Evolutionary conservation across 1,284 basidiomycete species (phyloP), one percentile per base, ranked within the genome.

Genomic region (Cutaneotrichosporon daszewskae): DNA sequence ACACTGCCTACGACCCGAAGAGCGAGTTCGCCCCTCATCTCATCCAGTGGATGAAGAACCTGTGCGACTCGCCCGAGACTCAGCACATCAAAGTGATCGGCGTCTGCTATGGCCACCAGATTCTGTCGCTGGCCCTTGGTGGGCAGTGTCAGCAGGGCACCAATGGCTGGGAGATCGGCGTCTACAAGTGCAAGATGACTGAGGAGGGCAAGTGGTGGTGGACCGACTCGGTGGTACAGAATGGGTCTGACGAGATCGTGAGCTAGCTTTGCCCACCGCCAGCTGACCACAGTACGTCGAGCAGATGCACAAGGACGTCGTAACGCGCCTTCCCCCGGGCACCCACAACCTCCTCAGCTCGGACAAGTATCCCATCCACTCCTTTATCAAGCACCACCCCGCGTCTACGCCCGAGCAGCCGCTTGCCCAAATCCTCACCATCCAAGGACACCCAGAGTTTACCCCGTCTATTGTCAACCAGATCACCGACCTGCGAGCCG

Each of bases 61-160:
- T 69, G 17, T 55, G 55, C 12, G 55, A 50, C 4, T 34, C 58
- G 4, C 49, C 59, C 5, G 17, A 45, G 12, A 58, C 51, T 14
- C 42, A 51, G 29, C 62, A 66, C 39, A 49, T 72, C 48, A 61
- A 60, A 32, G 47, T 70, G 18, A 49, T 72, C 19, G 69, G 66
- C 2, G 71, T 77, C 42, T 77, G 77, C 54, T 78, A 75, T 41
- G 77, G 77, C 0, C 75, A 76, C 43, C 76, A 78, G 60, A 71
- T 77, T 45, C 59, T 77, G 25, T 68, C 75, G 2, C 53, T 75
- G 1, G 76, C 76, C 0, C 71, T 75, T 35, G 76, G 75, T 3
- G 71, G 68, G 1, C 44, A 54, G 22, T 73, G 73, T 14, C 63
- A 57, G 19, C 50, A 58, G 32, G 76, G 76, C 39, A 47, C 57